Evolutionary conservation across 2,329 filamentous ascomycete species (phyloP), one percentile per base, ranked within the genome.

Genomic region (Fusarium tanahbumbuense): DNA sequence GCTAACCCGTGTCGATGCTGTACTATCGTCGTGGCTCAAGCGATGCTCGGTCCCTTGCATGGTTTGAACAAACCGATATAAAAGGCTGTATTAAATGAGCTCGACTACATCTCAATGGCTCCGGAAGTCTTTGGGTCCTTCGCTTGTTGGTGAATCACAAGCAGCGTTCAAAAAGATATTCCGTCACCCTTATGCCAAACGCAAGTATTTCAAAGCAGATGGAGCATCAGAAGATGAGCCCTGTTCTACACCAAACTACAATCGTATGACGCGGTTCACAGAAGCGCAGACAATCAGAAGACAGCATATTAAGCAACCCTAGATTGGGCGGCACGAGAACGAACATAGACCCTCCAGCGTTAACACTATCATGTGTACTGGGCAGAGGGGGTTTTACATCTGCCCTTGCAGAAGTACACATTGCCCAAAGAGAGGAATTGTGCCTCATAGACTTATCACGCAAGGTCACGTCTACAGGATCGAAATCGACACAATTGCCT

Each of bases 321-420:
- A 8, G 9, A 13, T 8, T 12, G 10, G 18, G 22, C 40, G 27
- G 34, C 40, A 44, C 47, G 27, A 18, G n/a, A 50, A 40, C 32
- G 4, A 22, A 41, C 37, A 55, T 13, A 56, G 49, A 18, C 22
- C 23, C 7, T 13, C 22, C 25, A 37, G 16, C 41, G 16, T 20
- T 28, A 12, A 22, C 41, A 5, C 23, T 20, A 64, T 15, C 57
- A 76, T 76, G 74, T 76, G 74, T 25, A 73, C 71, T 79, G 72
- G 71, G 13, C 67, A 73, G 13, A 71, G 74, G 52, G 66, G 68
- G 1, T 74, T 64, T 22, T 64, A 72, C 11, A 45, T 76, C 46
- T 76, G 74, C 40, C 73, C 73, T 37, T 76, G 74, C 70, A 70
- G 50, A 44, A 72, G 65, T n/a, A 27, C 45, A n/a, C 37, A 56